phyloP scores from a whole-genome alignment of 345 rosid species.

The Eucalyptus regnans region DNA sequence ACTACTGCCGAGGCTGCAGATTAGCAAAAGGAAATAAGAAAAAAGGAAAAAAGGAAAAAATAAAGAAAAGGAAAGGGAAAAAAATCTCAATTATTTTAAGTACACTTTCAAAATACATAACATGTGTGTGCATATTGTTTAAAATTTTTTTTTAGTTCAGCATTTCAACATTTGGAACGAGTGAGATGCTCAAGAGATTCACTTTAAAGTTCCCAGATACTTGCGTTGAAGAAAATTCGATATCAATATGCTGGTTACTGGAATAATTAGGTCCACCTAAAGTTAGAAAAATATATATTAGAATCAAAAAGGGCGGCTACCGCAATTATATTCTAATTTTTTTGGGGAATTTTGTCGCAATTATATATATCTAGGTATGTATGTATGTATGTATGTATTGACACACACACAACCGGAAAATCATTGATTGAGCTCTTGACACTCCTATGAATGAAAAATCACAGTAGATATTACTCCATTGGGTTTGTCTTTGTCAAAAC shows the following conservation, averaged over 20 bases:
- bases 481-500: background rate
- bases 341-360: background rate
- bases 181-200: background rate
- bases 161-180: background rate
- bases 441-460: background rate
- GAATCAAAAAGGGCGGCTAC: rapidly evolving
- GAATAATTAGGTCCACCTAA: background rate
- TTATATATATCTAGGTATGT: too few relatives aligned
- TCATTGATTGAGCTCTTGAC: too few relatives aligned
- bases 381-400: too few relatives aligned
- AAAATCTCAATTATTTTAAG: background rate
- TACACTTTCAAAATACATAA: too few relatives aligned
- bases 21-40: too few relatives aligned
- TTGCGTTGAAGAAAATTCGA: background rate
- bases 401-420: too few relatives aligned
- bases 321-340: too few relatives aligned
- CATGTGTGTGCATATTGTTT: background rate
- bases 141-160: background rate
- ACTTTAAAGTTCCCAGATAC: background rate
- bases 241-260: background rate
- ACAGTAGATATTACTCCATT: too few relatives aligned
- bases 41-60: too few relatives aligned
- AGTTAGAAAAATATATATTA: background rate
- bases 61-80: too few relatives aligned
- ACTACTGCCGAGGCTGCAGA: rapidly evolving